A percentile compares a stretch with the other conserved stretches of the same genome.
phyloP scores from a whole-genome alignment of 2,329 filamentous ascomycete genomes.

The Cladophialophora exuberans region DNA sequence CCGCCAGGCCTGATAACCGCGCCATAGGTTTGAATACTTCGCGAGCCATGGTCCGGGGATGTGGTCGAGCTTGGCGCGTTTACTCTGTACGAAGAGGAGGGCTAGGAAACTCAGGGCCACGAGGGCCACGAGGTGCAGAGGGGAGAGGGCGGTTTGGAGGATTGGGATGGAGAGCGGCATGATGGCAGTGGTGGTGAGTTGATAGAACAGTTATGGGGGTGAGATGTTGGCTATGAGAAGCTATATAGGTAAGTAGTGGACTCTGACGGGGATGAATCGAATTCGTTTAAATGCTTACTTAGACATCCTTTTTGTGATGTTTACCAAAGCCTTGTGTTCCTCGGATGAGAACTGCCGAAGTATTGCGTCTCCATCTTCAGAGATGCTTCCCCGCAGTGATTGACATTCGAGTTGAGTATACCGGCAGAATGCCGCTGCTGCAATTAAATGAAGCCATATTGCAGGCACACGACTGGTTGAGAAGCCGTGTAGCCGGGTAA shows the following conservation, averaged over 20 bases:
- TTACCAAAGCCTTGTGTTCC: too few relatives aligned
- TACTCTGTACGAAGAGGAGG: conserved; percentile 3
- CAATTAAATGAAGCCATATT: too few relatives aligned
- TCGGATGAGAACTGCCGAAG: too few relatives aligned
- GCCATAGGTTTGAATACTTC: conserved; percentile 8
- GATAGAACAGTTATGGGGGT: too few relatives aligned
- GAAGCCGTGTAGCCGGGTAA: too few relatives aligned
- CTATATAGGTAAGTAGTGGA: too few relatives aligned
- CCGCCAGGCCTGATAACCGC: conserved; percentile 7
- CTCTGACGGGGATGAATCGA: neutral
- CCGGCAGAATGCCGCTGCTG: too few relatives aligned
- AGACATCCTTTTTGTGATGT: neutral
- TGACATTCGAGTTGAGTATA: too few relatives aligned
- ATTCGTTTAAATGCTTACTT: conserved; percentile 1
- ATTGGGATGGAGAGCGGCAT: conserved; percentile 7
- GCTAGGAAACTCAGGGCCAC: neutral
- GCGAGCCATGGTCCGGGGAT: conserved; percentile 5
- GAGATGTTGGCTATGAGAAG: too few relatives aligned
- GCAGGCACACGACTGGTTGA: too few relatives aligned
- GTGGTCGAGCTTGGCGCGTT: conserved; percentile 6
- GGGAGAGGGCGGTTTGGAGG: neutral
- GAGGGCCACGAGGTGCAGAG: neutral
- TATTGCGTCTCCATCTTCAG: too few relatives aligned
- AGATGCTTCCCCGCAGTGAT: too few relatives aligned
- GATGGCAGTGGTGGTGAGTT: neutral